Conservation (phyloP, 768 basidiomycete species). For the Termitomyces sp. region DNA sequence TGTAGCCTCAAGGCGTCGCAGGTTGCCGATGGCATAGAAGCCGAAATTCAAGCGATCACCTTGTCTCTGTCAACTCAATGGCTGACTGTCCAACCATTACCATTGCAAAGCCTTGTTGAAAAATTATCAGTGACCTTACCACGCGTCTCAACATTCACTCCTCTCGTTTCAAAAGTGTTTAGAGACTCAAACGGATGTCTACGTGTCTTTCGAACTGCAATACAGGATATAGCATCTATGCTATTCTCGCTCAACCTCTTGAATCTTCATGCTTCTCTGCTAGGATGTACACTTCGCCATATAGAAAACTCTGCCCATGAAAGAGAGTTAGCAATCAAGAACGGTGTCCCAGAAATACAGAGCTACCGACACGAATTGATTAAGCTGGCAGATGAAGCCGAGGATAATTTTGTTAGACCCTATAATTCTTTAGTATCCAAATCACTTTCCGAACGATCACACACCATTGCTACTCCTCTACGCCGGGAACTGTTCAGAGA, state of each 20-base stretch:
- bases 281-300: slow-evolving; percentile 43
- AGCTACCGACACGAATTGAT: slow-evolving; percentile 37
- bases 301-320: slow-evolving; percentile 32
- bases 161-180: slow-evolving; percentile 13
- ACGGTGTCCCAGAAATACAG: slow-evolving; percentile 21
- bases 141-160: slow-evolving; percentile 15
- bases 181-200: slow-evolving; percentile 9
- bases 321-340: slow-evolving; percentile 9
- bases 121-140: slow-evolving; percentile 23
- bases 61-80: slow-evolving; percentile 12
- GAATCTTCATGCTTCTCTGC: slow-evolving; percentile 45
- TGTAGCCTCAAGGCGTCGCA: not conserved
- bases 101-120: slow-evolving; percentile 14
- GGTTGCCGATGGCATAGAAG: not conserved
- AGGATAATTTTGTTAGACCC: slow-evolving; percentile 39
- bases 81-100: not conserved
- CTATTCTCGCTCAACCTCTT: slow-evolving; percentile 31
- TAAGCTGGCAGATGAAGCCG: slow-evolving; percentile 45
- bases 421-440: slow-evolving; percentile 2
- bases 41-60: slow-evolving; percentile 8
- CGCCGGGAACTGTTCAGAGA: slow-evolving; percentile 6
- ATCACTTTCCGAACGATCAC: not conserved
- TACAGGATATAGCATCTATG: slow-evolving; percentile 19
- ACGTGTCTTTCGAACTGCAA: slow-evolving; percentile 11
- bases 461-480: slow-evolving; percentile 3